phyloP scores from a whole-genome alignment of 1,284 basidiomycete species.

The Anthracocystis setariae region DNA sequence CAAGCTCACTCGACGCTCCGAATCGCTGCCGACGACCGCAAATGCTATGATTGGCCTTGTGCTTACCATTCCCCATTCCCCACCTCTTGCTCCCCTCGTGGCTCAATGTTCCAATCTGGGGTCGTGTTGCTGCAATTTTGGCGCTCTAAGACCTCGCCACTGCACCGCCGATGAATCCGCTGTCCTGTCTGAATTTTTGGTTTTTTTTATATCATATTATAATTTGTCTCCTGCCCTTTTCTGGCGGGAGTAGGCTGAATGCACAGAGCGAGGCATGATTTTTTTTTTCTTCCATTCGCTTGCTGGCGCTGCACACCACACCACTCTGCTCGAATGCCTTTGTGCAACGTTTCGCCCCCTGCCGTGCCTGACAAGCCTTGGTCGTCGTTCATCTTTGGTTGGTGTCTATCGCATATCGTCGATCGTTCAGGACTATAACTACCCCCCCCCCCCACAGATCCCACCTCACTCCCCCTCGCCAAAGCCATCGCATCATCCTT shows the following conservation, averaged over 20 bases:
- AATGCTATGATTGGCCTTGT: neutral
- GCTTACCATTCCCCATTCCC: neutral
- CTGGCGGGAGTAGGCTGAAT: neutral
- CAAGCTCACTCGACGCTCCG: conserved; percentile 15
- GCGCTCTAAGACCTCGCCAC: conserved; percentile 1
- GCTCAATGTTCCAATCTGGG: too few species aligned
- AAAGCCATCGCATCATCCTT: neutral
- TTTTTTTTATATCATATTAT: too few species aligned
- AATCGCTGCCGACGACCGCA: conserved; percentile 20
- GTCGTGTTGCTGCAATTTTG: too few species aligned
- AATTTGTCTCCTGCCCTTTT: neutral
- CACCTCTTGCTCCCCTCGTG: neutral
- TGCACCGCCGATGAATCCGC: conserved; percentile 2
- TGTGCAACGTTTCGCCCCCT: too few species aligned
- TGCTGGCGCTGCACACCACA: too few species aligned
- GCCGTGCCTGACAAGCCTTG: too few species aligned
- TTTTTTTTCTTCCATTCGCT: conserved; percentile 9
- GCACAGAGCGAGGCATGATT: too few species aligned
- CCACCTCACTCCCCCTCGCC: neutral
- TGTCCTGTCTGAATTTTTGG: neutral
- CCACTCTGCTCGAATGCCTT: neutral
- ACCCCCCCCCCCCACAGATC: neutral
- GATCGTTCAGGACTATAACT: conserved; percentile 23
- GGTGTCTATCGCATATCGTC: too few species aligned
- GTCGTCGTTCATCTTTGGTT: too few species aligned